Percentiles rank a stretch among this genome's conserved stretches.
phyloP scores from a whole-genome alignment of 2,329 filamentous ascomycete species.

The Botrytis sinoallii region DNA sequence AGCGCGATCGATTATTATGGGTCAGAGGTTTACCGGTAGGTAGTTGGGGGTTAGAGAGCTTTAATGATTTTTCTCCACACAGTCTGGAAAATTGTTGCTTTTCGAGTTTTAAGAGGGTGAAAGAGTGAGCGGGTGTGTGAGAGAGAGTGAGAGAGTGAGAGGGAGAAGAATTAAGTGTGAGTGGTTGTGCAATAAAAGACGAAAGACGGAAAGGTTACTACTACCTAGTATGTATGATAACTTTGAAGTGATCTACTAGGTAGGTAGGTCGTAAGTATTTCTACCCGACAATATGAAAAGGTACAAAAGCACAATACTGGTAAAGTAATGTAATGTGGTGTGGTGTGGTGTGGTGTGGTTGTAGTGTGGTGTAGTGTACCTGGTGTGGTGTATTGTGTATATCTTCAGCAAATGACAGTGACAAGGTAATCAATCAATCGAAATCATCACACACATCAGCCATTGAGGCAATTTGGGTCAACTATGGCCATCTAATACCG shows the following conservation, averaged over 20 bases:
- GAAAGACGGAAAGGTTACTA: not conserved
- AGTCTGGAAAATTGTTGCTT: not conserved
- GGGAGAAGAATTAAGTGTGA: not conserved
- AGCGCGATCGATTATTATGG: not conserved
- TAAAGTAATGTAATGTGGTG: not conserved
- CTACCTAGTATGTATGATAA: not conserved
- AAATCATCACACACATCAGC: not conserved
- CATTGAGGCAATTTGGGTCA: not conserved
- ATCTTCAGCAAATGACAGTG: conserved; percentile 8
- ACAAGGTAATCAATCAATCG: conserved; percentile 3
- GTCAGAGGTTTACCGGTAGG: conserved; percentile 5
- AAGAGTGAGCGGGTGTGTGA: not conserved
- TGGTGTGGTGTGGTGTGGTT: not conserved
- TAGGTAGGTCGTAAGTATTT: not conserved
- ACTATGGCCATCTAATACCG: not conserved
- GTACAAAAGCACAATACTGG: conserved; percentile 3
- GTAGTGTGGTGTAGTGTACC: too few species aligned
- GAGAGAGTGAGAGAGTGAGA: not conserved
- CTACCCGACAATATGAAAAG: conserved; percentile 4
- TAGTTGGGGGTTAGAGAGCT: not conserved
- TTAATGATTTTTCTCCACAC: conserved; percentile 1
- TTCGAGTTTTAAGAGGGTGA: conserved; percentile 9
- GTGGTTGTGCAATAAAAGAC: not conserved
- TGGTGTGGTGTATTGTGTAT: not conserved
- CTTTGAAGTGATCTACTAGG: not conserved